Base-by-base conservation (phyloP, 495 filamentous ascomycete species). In the Tuber melanosporum region DNA sequence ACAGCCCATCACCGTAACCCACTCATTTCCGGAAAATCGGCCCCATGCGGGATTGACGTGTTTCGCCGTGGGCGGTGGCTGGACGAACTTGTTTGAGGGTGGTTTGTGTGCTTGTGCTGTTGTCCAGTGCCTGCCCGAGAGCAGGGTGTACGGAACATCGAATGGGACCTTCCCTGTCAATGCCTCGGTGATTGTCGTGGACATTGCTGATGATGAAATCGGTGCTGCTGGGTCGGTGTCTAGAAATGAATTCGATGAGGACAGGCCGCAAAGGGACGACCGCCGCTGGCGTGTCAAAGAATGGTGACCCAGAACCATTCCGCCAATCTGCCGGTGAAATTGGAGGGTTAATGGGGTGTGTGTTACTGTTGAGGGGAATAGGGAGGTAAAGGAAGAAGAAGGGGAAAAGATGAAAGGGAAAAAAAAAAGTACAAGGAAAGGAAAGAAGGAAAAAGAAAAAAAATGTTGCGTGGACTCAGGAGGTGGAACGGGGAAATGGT, bases 31-130 rank as follows among this genome's bases (percentile, higher is more conserved):
- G 70, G 77, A 75, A 32, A 82, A 83, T 14, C 81, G 81, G 7
- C 81, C 81, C 81, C 81, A 83, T 0, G 75, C 71, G 39, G 81
- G 81, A 72, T 82, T 82, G 45, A 82, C 76, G 57, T 83, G 81
- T 6, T 76, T 66, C 15, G 32, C 57, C 57, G 26, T 36, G 57
- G n/a, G 14, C 57, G 10, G 57, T 26, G 26, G 12, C 32, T 6
- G 26, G 57, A 36, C n/a, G 57, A 66, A 36, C 10, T 1, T 36
- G 26, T 36, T 36, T 19, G 57, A 36, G 26, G 26, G 15, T 12
- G 57, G 57, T 32, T 66, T 36, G 57, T 86, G 10, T 79, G 88
- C 22, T 71, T 89, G 0, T 26, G n/a, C 9, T n/a, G 52, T 36
- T 10, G 26, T 6, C 57, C 57, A 14, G 14, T 36, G 57, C 26